Conservation (phyloP, 495 filamentous ascomycete species). For the Daldinia grandis region DNA sequence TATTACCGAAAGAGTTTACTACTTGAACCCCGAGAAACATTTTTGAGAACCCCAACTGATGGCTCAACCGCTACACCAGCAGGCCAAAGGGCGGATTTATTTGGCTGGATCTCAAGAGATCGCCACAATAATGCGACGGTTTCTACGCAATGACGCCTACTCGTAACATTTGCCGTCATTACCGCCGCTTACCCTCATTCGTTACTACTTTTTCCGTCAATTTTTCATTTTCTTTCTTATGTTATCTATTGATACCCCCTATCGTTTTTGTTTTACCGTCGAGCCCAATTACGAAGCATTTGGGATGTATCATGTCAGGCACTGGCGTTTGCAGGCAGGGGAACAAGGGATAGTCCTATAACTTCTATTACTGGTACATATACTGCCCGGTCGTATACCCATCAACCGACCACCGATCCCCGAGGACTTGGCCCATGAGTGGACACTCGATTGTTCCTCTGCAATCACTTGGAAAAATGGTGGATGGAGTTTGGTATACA, state of each 20-base stretch:
- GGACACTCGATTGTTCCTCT: neutral
- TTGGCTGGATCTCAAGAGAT: constrained; percentile 50
- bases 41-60: constrained; percentile 62
- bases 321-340: constrained; percentile 35
- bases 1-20: constrained; percentile 88
- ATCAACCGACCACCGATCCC: neutral
- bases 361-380: constrained; percentile 33
- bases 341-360: constrained; percentile 23
- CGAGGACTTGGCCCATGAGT: neutral
- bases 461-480: constrained; percentile 7
- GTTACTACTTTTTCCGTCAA: constrained; percentile 3
- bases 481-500: constrained; percentile 32
- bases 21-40: constrained; percentile 81
- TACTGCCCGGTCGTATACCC: constrained; percentile 26
- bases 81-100: constrained; percentile 43
- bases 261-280: constrained; percentile 41
- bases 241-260: constrained; percentile 45
- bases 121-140: constrained; percentile 42
- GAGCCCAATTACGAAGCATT: constrained; percentile 37
- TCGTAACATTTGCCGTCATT: neutral
- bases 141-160: constrained; percentile 28
- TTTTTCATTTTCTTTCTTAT: constrained; percentile 20
- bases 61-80: constrained; percentile 27
- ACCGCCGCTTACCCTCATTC: constrained; percentile 12
- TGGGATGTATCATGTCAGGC: constrained; percentile 39